Base-by-base conservation (phyloP, 2,329 filamentous ascomycete genomes). In the Aschersonia sp. region DNA sequence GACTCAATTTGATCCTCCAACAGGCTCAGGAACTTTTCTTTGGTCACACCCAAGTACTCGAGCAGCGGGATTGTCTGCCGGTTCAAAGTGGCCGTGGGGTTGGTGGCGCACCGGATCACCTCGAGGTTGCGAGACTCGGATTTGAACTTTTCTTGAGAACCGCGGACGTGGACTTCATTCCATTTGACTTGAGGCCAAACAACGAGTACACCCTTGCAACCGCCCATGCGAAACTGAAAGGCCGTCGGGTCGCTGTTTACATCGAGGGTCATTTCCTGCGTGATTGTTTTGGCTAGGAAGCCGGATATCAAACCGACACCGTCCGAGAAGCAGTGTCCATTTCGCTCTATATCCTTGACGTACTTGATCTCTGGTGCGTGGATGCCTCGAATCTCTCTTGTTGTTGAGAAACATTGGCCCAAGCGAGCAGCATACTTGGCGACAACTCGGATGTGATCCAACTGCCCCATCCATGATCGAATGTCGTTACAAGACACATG, bases 391-490 rank as follows among this genome's bases (percentile, higher is more conserved):
- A 94, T 80, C 9, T 84, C 80, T 51, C 85, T 72, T 0, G 92
- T 98, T 0, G 91, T 96, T 0, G 92, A 96, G 60, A 98, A 96
- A 60, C 89, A 96, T 64, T 97, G 92, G 0, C 92, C 92, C 20
- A 97, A 70, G 31, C 92, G 78, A 31, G 92, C 88, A 45, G 88
- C 85, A 60, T 89, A 86, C 58, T 94, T 96, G 31, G 91, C 89
- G n/a, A 94, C 77, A 30, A 84, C 77, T 48, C 74, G 78, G 62
- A 96, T 96, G 52, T 88, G 77, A 10, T 72, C 73, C 56, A 98
- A 94, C 10, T 84, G 69, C 0, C 92, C 92, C 84, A 97, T 94
- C 78, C 85, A 89, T 32, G 71, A 63, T 4, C 91, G 83, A 49
- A 98, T 96, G 45, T 82, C 73, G 20, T 84, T 75, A 47, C 87